Conservation (phyloP, 116 monocot species). For the Trichopus zeylanicus region DNA sequence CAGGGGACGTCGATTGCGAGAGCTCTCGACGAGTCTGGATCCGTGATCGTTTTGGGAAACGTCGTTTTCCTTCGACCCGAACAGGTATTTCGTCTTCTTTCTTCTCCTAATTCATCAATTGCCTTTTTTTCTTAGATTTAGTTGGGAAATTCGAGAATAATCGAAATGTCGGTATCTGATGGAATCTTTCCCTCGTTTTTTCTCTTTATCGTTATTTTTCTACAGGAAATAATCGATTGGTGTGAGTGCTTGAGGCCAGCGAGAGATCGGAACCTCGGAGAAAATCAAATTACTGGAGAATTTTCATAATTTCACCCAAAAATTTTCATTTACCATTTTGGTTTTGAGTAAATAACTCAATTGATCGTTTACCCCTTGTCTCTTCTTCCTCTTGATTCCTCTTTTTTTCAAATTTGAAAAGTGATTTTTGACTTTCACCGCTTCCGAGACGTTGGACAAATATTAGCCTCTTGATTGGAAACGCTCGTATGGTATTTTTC, state of each 20-base stretch:
- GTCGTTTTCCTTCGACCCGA: conserved; percentile 56
- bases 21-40: conserved; percentile 38
- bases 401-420: too few relatives aligned
- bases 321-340: too few relatives aligned
- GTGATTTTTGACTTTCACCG: too few relatives aligned
- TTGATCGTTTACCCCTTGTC: too few relatives aligned
- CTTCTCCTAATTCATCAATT: neutral
- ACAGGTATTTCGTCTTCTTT: conserved; percentile 23
- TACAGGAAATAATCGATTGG: conserved; percentile 21
- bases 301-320: neutral
- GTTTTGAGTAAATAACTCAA: too few relatives aligned
- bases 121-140: neutral
- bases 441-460: too few relatives aligned
- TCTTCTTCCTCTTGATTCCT: too few relatives aligned
- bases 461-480: too few relatives aligned
- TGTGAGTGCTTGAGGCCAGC: too few relatives aligned
- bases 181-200: conserved; percentile 6
- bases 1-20: conserved; percentile 27
- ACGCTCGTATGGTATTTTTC: too few relatives aligned
- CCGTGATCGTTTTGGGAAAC: conserved; percentile 40
- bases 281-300: neutral
- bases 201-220: conserved; percentile 10
- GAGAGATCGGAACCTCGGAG: conserved; percentile 1
- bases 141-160: too few relatives aligned
- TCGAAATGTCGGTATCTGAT: conserved; percentile 23